Evolutionary conservation across 2,329 filamentous ascomycete genomes (phyloP), one percentile per base, ranked within the genome.

Genomic region (Calonectria pseudoreteaudii): DNA sequence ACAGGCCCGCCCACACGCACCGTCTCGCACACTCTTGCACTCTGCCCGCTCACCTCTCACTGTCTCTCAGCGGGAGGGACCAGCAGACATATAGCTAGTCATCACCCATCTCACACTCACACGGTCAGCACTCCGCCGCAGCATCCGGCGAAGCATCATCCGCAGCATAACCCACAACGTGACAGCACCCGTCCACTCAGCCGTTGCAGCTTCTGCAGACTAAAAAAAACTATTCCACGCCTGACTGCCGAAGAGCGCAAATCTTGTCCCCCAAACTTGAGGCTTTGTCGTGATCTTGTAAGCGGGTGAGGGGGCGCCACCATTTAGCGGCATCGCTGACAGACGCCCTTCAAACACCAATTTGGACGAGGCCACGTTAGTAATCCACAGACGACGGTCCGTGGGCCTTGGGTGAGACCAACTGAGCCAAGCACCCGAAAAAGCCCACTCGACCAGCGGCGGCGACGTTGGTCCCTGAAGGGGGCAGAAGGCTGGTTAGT

Each of bases 321-420:
- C 23, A 38, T n/a, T 50, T 75, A 67, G 73, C 68, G 71, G 67
- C 71, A 44, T 52, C 58, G 71, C 64, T 75, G 74, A 75, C 72
- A 75, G 70, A 62, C 70, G 52, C 44, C 41, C 58, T 70, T 18
- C 68, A 44, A 49, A 76, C 72, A 72, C 72, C 71, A 74, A 67
- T 60, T 79, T 50, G 62, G 64, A 77, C 60, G 56, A 67, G 68
- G 70, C 47, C 66, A 64, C 70, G 73, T 79, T 76, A 73, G 77
- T 68, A 56, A 73, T 58, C 58, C 67, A 20, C 56, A 16, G 56
- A n/a, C n/a, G 14, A 10, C 34, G 69, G 72, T 56, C 65, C 68
- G 71, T 71, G 73, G 68, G 52, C 67, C 75, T 67, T 52, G 74
- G 71, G 53, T 75, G 75, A 76, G 74, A 76, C 74, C 56, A 47